Evolutionary conservation across 805 yeast genomes (phyloP), one percentile per base, ranked within the genome.

Genomic region (Kazachstania taianensis): DNA sequence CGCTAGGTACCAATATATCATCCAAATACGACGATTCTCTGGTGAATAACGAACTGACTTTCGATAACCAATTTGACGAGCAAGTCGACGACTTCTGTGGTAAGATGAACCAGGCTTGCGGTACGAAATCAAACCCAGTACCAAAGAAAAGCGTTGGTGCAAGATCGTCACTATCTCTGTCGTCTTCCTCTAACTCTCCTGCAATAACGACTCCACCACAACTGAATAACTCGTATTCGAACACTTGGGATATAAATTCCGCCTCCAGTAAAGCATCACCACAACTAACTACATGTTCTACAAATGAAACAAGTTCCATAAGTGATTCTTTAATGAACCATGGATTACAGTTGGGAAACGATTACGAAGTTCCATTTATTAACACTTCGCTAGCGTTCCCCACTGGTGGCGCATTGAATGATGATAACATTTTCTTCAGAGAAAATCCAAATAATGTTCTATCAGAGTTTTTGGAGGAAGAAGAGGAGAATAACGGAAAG

Each of bases 51-150:
- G 59, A 60, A 18, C 61, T 61, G 39, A 50, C 62, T 39, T 63
- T 63, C 40, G 53, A 57, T 28, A 60, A 62, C 12, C 59, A 67
- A 38, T 81, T 75, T 53, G 81, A 77, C 50, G 89, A 82, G 52
- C 76, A 78, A 45, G 76, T 78, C 37, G 70, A 72, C 40, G 74
- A 73, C 20, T 89, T 89, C 54, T 89, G 97, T 53, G 71, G 72
- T 18, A 73, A 77, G 47, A 67, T 89, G 52, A 72, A 73, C 42
- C 70, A 75, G 55, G 96, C 86, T 1, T 87, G 96, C 59, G 96
- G 96, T 13, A 77, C 78, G 5, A 76, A 67, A 48, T 68, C 68
- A 12, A 61, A 72, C 43, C 94, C 92, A 3, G 54, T 78, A 4
- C 94, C 95, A 3, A 42, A 40, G 20, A 41, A 29, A n/a, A 33